A percentile compares a stretch with the other conserved stretches of the same genome.
Evolutionary conservation across 1,284 basidiomycete species (phyloP).

Genomic region (Boletus albobrunnescens): DNA sequence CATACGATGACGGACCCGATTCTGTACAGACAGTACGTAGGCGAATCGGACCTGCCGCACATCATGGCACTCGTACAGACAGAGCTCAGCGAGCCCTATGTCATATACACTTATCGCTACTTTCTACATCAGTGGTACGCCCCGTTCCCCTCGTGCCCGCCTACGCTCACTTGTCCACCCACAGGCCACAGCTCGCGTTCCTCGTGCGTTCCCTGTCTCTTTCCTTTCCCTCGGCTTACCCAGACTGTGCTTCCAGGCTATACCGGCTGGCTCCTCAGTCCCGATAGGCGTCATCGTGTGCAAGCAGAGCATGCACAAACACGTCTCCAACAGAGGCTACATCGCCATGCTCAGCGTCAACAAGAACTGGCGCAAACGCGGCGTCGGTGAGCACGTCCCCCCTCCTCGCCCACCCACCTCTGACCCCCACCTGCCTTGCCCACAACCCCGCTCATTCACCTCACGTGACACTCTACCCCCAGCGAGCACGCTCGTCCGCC

Average conservation of each 20-base stretch:
- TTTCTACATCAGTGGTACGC: slow-evolving; percentile 88
- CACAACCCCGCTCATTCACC: neutral
- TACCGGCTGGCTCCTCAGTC: slow-evolving; percentile 45
- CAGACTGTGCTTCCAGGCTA: slow-evolving; percentile 20
- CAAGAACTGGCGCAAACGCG: slow-evolving; percentile 76
- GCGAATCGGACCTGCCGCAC: slow-evolving; percentile 74
- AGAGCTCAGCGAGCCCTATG: slow-evolving; percentile 94
- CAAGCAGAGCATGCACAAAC: slow-evolving; percentile 87
- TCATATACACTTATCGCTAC: slow-evolving; percentile 90
- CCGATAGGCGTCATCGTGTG: slow-evolving; percentile 92
- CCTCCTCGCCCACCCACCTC: neutral
- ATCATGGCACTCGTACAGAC: slow-evolving; percentile 87
- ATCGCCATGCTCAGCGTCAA: slow-evolving; percentile 96
- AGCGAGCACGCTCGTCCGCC: slow-evolving; percentile 37
- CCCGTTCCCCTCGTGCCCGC: neutral
- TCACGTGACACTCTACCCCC: neutral
- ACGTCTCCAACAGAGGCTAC: slow-evolving; percentile 82
- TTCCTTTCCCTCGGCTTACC: slow-evolving; percentile 1
- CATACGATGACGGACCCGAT: slow-evolving; percentile 35
- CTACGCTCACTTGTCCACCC: slow-evolving; percentile 8
- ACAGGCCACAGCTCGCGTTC: slow-evolving; percentile 90
- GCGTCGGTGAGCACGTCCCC: slow-evolving; percentile 67
- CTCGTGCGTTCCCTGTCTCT: slow-evolving; percentile 52
- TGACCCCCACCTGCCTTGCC: neutral
- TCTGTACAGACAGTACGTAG: slow-evolving; percentile 66